Percentiles rank a stretch among this genome's conserved stretches.
These are phyloP conservation scores for Solanum sparsipilum DNA, from an alignment of 257 asterid species.

Conservation along the genomic window DNA sequence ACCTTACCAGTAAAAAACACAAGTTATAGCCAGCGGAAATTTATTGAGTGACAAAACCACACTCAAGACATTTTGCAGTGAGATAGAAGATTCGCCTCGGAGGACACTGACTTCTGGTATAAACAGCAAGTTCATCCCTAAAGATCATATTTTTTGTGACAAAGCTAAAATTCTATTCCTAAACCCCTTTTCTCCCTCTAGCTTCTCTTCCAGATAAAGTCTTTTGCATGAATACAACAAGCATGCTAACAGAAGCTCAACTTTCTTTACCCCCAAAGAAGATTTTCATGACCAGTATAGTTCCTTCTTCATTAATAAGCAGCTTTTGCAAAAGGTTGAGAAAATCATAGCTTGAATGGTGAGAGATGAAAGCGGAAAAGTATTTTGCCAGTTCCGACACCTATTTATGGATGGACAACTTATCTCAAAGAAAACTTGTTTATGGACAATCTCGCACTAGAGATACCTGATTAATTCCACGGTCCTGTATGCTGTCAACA, in stretches of 20 bases:
- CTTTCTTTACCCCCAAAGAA: not conserved
- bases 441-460: constrained; percentile 9
- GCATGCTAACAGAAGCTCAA: not conserved
- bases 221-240: not conserved
- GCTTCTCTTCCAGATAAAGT: not conserved
- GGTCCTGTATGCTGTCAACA: constrained; percentile 93
- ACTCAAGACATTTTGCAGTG: not conserved
- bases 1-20: constrained; percentile 46
- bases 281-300: not conserved
- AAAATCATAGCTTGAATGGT: not conserved
- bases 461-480: constrained; percentile 86
- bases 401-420: not conserved
- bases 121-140: not conserved
- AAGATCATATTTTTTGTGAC: not conserved
- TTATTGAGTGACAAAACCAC: not conserved
- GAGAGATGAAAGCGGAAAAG: not conserved
- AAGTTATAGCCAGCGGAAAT: constrained; percentile 16
- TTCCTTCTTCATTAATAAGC: not conserved
- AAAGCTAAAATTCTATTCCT: not conserved
- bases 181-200: not conserved
- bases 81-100: not conserved
- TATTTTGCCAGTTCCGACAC: not conserved
- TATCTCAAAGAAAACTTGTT: not conserved
- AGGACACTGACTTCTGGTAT: not conserved
- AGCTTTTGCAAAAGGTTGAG: not conserved